Base-by-base conservation (phyloP, 179 eudicot genomes). In the Silene coronaria region DNA sequence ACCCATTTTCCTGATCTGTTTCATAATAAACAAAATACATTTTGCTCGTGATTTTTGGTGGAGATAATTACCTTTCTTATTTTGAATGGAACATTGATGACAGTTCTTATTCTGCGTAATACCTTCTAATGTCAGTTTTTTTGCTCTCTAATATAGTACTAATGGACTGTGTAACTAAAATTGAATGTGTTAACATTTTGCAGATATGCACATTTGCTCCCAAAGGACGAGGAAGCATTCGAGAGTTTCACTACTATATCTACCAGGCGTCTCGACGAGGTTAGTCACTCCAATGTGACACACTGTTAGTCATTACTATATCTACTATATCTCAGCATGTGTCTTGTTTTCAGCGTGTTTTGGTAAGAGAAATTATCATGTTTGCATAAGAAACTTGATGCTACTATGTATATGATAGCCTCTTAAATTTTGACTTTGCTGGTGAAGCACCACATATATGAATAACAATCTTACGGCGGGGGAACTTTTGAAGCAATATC, bases 191-290 rank as follows among this genome's bases (percentile, higher is more conserved):
- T 17, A 51, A 16, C 60, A 4, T 28, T 28, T 84, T 82, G 68
- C 85, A 96, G 99, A 89, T 96, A 87, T 85, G 85, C 87, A 11
- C 99, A 96, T 83, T 82, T 96, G 81, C 92, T 93, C 85, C 98
- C 98, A 28, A 93, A 88, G 88, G 97, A 93, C 34, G 98, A 89
- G 63, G 96, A 93, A 58, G 97, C 98, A 17, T 85, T 93, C 78
- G 98, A 93, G 79, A 89, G 81, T 66, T 89, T 90, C 80, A 88
- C 72, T 79, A 80, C 84, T 2, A 82, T 90, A 76, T 83, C 92
- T 58, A 81, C 88, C 9, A 91, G 86, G 82, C 92, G 97, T 66
- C 88, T 96, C 74, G 96, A 96, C 65, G 99, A 96, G 99, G 99
- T 96, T 82, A 70, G 80, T 78, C n/a, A 17, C 69, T 30, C 69